Base-by-base conservation (phyloP, 768 basidiomycete genomes). In the Pholiota conissans region DNA sequence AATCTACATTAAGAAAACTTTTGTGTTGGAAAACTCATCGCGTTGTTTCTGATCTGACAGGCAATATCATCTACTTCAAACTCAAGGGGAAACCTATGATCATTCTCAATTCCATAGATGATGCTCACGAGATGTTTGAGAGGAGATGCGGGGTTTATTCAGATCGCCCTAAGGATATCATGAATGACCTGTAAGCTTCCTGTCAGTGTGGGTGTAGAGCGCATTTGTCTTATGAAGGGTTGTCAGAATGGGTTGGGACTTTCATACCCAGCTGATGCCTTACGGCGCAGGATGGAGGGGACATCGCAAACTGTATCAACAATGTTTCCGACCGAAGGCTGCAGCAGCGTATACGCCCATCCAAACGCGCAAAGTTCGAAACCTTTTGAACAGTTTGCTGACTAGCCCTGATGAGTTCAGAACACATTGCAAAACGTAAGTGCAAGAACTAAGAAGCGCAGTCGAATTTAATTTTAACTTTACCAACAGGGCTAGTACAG, bases 141-240 rank as follows among this genome's bases (percentile, higher is more conserved):
- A 79, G 77, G 55, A 73, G 79, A 28, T 79, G 78, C 0, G 69
- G 75, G 0, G 74, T 76, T 16, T 82, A 82, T 52, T 80, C 79
- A 2, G 76, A 76, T 55, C 72, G 81, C 11, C 79, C 79, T 30
- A 76, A 76, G 26, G 61, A 55, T 49, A 45, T 57, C 9, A 59
- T 65, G 54, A 61, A 56, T 16, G 39, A 62, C n/a, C 49, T 67
- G 65, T 67, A 30, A 56, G 60, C 32, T 20, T 11, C 11, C 11
- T 42, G 3, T 8, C 22, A 14, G 26, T 32, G n/a, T 27, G 11
- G 13, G 37, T 42, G 5, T 49, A 9, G 49, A 22, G 22, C 30
- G 46, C 10, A 16, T 26, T 22, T 3, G 29, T 28, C 35, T 26
- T 26, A 37, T n/a, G 5, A n/a, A 3, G 20, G 27, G 13, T 34